These are phyloP conservation scores for Dicorynia guianensis DNA, from an alignment of 306 rosid species.

Conservation along the genomic window DNA sequence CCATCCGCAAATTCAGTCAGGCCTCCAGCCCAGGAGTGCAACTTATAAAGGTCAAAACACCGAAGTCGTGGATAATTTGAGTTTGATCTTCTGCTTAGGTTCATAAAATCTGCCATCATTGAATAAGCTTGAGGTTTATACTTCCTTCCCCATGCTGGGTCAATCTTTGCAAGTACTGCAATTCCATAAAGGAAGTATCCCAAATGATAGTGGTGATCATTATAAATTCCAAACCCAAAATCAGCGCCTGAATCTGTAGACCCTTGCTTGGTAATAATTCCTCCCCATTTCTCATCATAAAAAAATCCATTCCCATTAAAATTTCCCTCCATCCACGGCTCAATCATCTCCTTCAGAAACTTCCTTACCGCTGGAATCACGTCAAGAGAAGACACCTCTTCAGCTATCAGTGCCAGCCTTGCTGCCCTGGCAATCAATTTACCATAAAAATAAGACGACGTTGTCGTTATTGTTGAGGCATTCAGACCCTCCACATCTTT, in stretches of 20 bases:
- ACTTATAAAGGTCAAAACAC: slow-evolving; percentile 72
- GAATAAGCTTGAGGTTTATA: slow-evolving; percentile 75
- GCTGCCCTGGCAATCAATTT: slow-evolving; percentile 83
- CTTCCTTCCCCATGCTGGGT: slow-evolving; percentile 80
- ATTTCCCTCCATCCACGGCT: slow-evolving; percentile 87
- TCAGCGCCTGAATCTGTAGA: slow-evolving; percentile 68
- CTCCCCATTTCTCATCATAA: slow-evolving; percentile 83
- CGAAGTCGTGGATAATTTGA: slow-evolving; percentile 66
- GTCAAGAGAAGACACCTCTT: slow-evolving; percentile 65
- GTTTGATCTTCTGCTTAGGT: slow-evolving; percentile 48
- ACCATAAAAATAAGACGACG: slow-evolving; percentile 74
- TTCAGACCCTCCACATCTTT: slow-evolving; percentile 69
- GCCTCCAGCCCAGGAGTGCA: slow-evolving; percentile 94
- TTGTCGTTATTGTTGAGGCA: slow-evolving; percentile 50
- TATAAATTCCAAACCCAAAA: slow-evolving; percentile 83
- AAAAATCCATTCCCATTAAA: slow-evolving; percentile 82
- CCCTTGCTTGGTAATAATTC: slow-evolving; percentile 81
- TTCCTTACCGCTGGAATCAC: slow-evolving; percentile 62
- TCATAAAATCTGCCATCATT: slow-evolving; percentile 72
- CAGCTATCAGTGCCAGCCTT: slow-evolving; percentile 87
- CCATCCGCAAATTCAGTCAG: slow-evolving; percentile 70
- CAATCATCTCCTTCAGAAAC: slow-evolving; percentile 72
- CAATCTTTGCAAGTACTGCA: slow-evolving; percentile 86
- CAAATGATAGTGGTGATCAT: slow-evolving; percentile 86
- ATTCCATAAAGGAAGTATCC: slow-evolving; percentile 84